Evolutionary conservation across 2,329 filamentous ascomycete species (phyloP), one percentile per base, ranked within the genome.

Genomic region (Talaromyces rugulosus): DNA sequence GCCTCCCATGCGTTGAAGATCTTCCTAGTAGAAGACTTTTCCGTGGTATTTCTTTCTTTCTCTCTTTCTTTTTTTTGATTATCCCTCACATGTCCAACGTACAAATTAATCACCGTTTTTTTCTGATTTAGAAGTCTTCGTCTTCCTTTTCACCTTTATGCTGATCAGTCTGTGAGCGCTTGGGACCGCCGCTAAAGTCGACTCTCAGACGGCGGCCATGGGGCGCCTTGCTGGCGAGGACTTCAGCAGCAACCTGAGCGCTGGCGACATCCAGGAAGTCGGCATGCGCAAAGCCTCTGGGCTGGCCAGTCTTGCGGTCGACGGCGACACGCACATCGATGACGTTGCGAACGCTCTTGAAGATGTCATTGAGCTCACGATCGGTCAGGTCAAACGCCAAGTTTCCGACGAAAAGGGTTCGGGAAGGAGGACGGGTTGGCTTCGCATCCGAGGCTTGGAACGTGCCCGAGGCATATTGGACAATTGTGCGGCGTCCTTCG

Each of bases 381-480:
- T 96, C 92, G 8, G 89, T 90, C 80, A 93, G 89, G 77, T 96
- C 90, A 72, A 90, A 95, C 11, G 90, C 87, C 77, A 96, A 86
- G 80, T 95, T 95, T 67, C 92, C 91, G 68, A 96, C 85, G 80
- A 89, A 96, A 36, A 96, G 78, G 1, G 88, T 90, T 71, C 83
- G 85, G 18, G 44, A 47, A 23, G 44, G 44, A 1, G 58, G 84
- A 83, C 3, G 87, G 87, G 47, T 77, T 68, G 47, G 27, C 16
- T 33, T 47, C 8, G 18, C 3, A 7, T 30, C 30, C 12, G 18
- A 2, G 2, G 68, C 80, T 80, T 14, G n/a, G 30, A 52, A 4
- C 11, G 59, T 54, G 59, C 64, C 65, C 58, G 65, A 71, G 56
- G 69, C 71, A 65, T 81, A 89, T 69, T 89, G 85, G 57, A 89